These are phyloP conservation scores for Albugo laibachii DNA, from an alignment of 352 stramenopile genomes.

Conservation along the genomic window DNA sequence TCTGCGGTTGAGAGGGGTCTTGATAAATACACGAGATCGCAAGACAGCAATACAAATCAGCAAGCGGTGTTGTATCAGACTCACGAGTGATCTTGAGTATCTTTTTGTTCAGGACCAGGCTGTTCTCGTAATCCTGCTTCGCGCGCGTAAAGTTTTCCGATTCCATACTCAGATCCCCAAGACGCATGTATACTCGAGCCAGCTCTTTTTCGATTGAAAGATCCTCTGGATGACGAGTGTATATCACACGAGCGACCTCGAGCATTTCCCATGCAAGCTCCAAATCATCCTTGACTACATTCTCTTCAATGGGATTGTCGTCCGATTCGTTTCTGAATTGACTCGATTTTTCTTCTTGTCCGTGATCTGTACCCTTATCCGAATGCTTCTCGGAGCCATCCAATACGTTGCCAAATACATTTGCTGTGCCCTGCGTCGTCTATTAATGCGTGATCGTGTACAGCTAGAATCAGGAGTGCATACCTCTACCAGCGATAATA, in stretches of 20 bases:
- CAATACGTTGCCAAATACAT: conserved; percentile 22
- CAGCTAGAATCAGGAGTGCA: conserved; percentile 3
- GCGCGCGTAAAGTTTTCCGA: conserved; percentile 64
- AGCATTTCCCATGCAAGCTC: conserved; percentile 77
- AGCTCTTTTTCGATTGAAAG: conserved; percentile 54
- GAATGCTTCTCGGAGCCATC: neutral
- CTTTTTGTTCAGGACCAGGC: conserved; percentile 43
- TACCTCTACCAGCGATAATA: conserved; percentile 50
- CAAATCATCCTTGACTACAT: conserved; percentile 39
- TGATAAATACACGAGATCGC: conserved; percentile 75
- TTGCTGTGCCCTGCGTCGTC: conserved; percentile 17
- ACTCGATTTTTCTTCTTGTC: conserved; percentile 5
- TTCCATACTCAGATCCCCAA: conserved; percentile 66
- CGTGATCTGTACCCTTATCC: conserved; percentile 4
- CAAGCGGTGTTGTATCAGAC: conserved; percentile 53
- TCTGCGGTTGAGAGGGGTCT: conserved; percentile 13
- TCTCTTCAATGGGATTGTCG: conserved; percentile 11
- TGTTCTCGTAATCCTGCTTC: conserved; percentile 59
- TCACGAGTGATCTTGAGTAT: conserved; percentile 40
- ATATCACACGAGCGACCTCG: conserved; percentile 65
- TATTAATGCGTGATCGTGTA: neutral
- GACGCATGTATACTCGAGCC: conserved; percentile 51
- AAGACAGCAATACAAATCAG: conserved; percentile 65
- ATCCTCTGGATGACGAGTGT: conserved; percentile 46
- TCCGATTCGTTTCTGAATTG: conserved; percentile 17